Evolutionary conservation across 345 rosid genomes (phyloP).

Genomic region (Eucalyptus pumila): DNA sequence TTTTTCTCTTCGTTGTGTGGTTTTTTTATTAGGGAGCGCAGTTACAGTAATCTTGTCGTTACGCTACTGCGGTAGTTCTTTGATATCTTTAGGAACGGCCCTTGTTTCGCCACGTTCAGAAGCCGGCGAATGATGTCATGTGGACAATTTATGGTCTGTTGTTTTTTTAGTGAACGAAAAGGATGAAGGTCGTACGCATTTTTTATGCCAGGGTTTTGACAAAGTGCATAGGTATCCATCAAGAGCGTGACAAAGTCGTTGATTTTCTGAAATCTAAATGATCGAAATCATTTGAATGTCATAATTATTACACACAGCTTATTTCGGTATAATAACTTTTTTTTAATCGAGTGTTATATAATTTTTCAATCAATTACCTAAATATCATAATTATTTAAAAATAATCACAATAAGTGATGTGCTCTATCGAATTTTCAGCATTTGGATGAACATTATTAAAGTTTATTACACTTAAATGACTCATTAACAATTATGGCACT

Average conservation of each 20-base stretch:
- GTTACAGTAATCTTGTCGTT: not conserved
- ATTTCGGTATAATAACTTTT: no score
- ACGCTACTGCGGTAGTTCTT: rapidly evolving
- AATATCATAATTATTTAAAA: no score
- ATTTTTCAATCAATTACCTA: rapidly evolving
- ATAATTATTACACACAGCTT: no score
- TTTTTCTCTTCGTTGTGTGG: not conserved
- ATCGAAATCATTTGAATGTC: no score
- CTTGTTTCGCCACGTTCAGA: not conserved
- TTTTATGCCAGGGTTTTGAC: not conserved
- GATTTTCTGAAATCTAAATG: no score
- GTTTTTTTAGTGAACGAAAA: not conserved
- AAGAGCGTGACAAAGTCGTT: no score
- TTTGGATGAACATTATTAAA: no score
- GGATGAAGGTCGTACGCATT: not conserved
- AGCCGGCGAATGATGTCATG: not conserved
- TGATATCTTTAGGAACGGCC: not conserved
- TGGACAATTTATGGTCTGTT: not conserved
- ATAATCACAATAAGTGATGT: rapidly evolving
- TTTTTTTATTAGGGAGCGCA: not conserved
- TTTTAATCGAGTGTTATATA: no score
- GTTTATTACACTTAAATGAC: no score
- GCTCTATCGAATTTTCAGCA: rapidly evolving
- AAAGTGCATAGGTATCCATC: not conserved
- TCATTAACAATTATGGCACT: no score